Conservation (phyloP, 2,329 filamentous ascomycete species). For the Botrytis fragariae region DNA sequence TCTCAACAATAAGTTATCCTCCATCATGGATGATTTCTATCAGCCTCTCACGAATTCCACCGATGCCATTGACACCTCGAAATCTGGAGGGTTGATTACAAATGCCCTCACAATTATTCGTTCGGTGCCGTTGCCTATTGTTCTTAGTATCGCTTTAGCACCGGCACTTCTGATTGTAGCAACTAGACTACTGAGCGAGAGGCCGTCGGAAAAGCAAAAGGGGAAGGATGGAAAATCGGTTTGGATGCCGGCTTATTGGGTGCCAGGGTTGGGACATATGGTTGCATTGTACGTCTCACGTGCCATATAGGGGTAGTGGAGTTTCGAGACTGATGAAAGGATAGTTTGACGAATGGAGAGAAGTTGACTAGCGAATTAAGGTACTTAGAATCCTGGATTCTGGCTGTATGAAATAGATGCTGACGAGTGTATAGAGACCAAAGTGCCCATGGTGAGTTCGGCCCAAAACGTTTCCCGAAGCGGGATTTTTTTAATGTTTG, state of each 20-base stretch:
- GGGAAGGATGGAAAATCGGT: constrained; percentile 38
- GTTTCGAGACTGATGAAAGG: constrained; percentile 21
- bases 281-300: constrained; percentile 46
- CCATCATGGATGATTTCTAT: constrained; percentile 32
- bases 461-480: background rate
- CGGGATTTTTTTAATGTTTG: background rate
- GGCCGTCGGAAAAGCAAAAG: constrained; percentile 13
- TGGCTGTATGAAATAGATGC: background rate
- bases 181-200: constrained; percentile 32
- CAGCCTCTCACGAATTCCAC: constrained; percentile 14
- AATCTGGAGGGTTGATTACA: constrained; percentile 10
- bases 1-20: background rate
- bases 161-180: constrained; percentile 28
- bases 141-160: constrained; percentile 28
- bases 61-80: background rate
- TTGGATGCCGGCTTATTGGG: constrained; percentile 56
- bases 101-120: constrained; percentile 15
- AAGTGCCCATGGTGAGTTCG: constrained; percentile 29
- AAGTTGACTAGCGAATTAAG: constrained; percentile 30
- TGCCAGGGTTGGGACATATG: constrained; percentile 56
- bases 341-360: constrained; percentile 31
- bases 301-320: background rate
- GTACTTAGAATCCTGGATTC: constrained; percentile 14
- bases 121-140: constrained; percentile 19
- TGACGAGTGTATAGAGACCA: constrained; percentile 26